Base-by-base conservation (phyloP, 2,329 filamentous ascomycete species). In the Sarocladium strictum region DNA sequence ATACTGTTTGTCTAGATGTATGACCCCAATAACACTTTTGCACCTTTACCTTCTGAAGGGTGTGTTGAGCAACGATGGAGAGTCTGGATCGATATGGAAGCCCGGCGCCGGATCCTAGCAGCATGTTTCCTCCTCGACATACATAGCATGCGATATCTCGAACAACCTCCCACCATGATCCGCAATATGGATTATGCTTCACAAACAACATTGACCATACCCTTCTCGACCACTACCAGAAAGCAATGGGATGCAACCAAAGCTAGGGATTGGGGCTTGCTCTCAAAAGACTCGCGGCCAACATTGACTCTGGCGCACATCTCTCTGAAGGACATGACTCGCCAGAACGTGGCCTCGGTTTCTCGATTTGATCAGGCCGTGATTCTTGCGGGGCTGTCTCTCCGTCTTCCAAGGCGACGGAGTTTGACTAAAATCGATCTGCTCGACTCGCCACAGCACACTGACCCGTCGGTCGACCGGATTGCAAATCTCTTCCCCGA, bases 121-220 rank as follows among this genome's bases (percentile, higher is more conserved):
- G 76, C 75, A 14, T 84, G 79, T 66, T 81, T 83, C 64, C 66
- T 81, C 53, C 68, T 81, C 55, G 81, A 84, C 62, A 70, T 76
- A 6, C 80, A 83, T 57, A 74, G 78, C 61, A 75, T 78, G 58
- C 69, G 76, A 58, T 83, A 80, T 60, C 72, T 78, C 53, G 76
- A 84, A 64, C 77, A 79, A 58, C 70, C 69, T 17, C 66, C 68
- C 35, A 65, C 67, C 24, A 41, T 55, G 1, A 54, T 63, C 11
- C 63, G 66, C 29, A 69, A 69, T 41, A 66, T 75, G 59, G 67
- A 76, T 57, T 66, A 69, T 47, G 62, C 63, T 32, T 62, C 64
- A 55, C 61, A 68, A 47, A 59, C 66, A 56, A 65, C 66, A 58
- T 63, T 75, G 17, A 61, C 67, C 3, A 75, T 81, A 27, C 74